Evolutionary conservation across 2,329 filamentous ascomycete genomes (phyloP), one percentile per base, ranked within the genome.

Genomic region (Aureobasidium sp.): DNA sequence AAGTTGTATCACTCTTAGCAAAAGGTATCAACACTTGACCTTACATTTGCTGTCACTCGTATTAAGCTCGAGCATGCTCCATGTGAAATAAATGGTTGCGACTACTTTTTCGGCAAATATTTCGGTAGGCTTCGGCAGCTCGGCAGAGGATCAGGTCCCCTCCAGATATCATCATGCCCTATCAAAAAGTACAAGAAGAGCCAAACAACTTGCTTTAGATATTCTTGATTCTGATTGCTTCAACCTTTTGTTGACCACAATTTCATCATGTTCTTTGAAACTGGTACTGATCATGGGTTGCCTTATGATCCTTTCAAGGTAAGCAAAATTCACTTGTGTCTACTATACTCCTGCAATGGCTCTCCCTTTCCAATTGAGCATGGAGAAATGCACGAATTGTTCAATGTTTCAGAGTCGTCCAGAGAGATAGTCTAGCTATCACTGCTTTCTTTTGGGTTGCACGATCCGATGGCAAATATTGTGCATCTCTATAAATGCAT

Each of bases 251-350:
- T 13, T 8, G 2, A 47, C 15, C 20, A 24, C 6, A 44, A 27
- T 13, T 15, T 37, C 0, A 47, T 37, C 43, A 79, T 84, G 73
- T 83, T 82, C 71, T 84, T 84, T 69, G 72, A 80, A 67, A 81
- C 81, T 1, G 80, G 80, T 41, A 46, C 77, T 43, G 74, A 78
- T 26, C 81, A 83, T 67, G 76, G 77, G 12, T 73, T 84, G 0
- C 79, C 80, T 0, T 73, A 80, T 66, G 81, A 83, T 66, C 81
- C 81, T 2, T 84, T 83, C 75, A 84, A 84, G 72, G 79, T 79
- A 67, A 41, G 53, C 46, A 29, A 10, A 10, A 3, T 32, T 10
- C 3, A 7, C 7, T 5, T 27, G 32, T 15, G 15, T 29, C 27
- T 29, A n/a, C 15, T 10, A 29, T 0, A 3, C 15, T 50, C 15